Base-by-base conservation (phyloP, 73 alveolate species). In the Stentor roeselii region DNA sequence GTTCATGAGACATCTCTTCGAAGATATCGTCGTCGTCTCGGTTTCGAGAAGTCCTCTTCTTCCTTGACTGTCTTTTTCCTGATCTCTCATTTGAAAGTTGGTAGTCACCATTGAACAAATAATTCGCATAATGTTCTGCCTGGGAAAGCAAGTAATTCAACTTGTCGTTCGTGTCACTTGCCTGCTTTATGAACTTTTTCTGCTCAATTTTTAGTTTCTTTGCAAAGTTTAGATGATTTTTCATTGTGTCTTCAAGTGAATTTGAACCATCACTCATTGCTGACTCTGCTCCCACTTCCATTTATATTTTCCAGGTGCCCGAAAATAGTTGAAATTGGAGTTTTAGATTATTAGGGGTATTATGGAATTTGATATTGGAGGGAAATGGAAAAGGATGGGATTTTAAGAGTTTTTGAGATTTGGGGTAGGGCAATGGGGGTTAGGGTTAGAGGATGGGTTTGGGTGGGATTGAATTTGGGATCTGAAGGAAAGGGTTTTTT, bases 51-150 rank as follows among this genome's bases (percentile, higher is more conserved):
- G 21, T 3, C 21, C 77, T 21, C 60, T 84, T 88, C 36, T 85
- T 30, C 58, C 75, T 59, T 59, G 75, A 59, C 75, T 87, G 86
- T 39, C 93, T 86, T 82, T 83, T 83, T 0, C 87, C 78, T 11
- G 86, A 76, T 39, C 85, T 76, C 27, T 42, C 83, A 3, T 32
- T 36, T 36, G 61, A 15, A 14, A 59, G 59, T 3, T 59, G 4
- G 30, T 15, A 40, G 34, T 76, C 87, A 4, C 77, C 42, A 6
- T 75, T 30, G 15, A 86, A 82, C 77, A 92, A 83, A 78, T 82
- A 87, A 50, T 87, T 92, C 0, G 97, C 92, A 82, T 87, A 92
- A 11, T 86, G 88, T 86, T 92, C 97, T 27, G 97, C 92, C 85
- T 92, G 97, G 41, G 86, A 78, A 75, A 92, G 87, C 78, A 92